Evolutionary conservation across 1,284 basidiomycete genomes (phyloP), one percentile per base, ranked within the genome.

Genomic region (Marasmius tenuissimus): DNA sequence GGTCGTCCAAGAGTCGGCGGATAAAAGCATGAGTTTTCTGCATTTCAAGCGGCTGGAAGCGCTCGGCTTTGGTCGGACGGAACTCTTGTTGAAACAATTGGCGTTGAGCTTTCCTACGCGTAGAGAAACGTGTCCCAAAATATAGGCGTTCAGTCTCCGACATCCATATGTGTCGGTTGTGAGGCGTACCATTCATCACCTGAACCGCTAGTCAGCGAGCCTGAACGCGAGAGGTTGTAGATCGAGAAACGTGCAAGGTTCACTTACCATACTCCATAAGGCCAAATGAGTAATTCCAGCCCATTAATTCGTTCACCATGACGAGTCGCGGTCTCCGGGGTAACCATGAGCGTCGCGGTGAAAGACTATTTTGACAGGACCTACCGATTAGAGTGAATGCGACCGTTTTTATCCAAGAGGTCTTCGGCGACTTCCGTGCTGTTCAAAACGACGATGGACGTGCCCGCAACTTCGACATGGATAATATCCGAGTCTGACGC

Each of bases 1-100:
- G 75, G 1, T 67, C 65, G 3, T 72, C 61, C 7, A 78, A 61
- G 12, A 81, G 67, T 5, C 71, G 67, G 5, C 69, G 38, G 22
- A 81, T 70, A 9, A 79, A 66, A 56, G 63, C 34, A 56, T 70
- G 61, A 0, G 63, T 53, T 39, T 66, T 62, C 55, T 66, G 51
- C 34, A 65, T 45, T 60, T 69, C 66, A 38, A 65, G 65, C 22
- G 55, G 60, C 52, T 67, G 68, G 61, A 49, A 69, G 47, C 37
- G 64, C 50, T 42, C 68, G 58, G 58, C 69, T 18, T 62, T 72
- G 16, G 60, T 60, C 1, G 68, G 58, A 57, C 69, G 65, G 14
- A 74, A 72, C 59, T 74, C 68, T 57, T 70, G 69, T 33, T 68
- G 68, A 55, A 75, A 72, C 9, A 73, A 55, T 6, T 67, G 66